These are phyloP conservation scores for Blastobotrys buckinghamii DNA, from an alignment of 1,139 yeast species.

Conservation along the genomic window DNA sequence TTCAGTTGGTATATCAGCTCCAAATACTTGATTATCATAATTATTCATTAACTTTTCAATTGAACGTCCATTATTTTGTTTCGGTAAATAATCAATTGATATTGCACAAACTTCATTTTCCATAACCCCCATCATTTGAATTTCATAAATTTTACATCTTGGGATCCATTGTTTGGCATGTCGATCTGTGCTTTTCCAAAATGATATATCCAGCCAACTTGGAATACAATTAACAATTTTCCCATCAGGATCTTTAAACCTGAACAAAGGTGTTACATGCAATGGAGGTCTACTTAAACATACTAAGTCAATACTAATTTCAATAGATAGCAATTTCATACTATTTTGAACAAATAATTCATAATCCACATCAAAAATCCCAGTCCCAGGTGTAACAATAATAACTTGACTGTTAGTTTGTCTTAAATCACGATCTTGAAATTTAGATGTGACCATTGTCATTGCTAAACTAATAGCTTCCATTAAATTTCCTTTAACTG, in stretches of 20 bases:
- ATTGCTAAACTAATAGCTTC: slow-evolving; percentile 86
- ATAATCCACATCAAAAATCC: slow-evolving; percentile 86
- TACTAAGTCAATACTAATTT: slow-evolving; percentile 80
- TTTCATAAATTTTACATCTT: slow-evolving; percentile 83
- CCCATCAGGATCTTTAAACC: slow-evolving; percentile 44
- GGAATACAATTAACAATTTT: slow-evolving; percentile 75
- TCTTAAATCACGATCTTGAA: slow-evolving; percentile 76
- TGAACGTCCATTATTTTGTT: slow-evolving; percentile 23
- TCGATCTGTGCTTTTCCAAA: slow-evolving; percentile 52
- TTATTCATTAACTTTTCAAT: slow-evolving; percentile 50
- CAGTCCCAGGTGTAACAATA: slow-evolving; percentile 87
- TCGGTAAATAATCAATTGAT: slow-evolving; percentile 49
- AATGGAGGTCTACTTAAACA: slow-evolving; percentile 88
- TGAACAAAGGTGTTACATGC: slow-evolving; percentile 82
- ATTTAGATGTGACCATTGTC: slow-evolving; percentile 71
- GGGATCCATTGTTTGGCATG: slow-evolving; percentile 74
- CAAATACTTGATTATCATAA: slow-evolving; percentile 46
- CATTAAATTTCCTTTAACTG: slow-evolving; percentile 81
- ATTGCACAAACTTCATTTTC: slow-evolving; percentile 75
- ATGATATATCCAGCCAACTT: slow-evolving; percentile 90
- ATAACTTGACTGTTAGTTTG: slow-evolving; percentile 85
- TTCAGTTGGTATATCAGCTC: slow-evolving; percentile 17
- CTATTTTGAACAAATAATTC: slow-evolving; percentile 71
- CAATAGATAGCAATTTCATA: slow-evolving; percentile 65
- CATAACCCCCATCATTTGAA: slow-evolving; percentile 98